Conservation (phyloP, 306 rosid species). For the Morella rubra region DNA sequence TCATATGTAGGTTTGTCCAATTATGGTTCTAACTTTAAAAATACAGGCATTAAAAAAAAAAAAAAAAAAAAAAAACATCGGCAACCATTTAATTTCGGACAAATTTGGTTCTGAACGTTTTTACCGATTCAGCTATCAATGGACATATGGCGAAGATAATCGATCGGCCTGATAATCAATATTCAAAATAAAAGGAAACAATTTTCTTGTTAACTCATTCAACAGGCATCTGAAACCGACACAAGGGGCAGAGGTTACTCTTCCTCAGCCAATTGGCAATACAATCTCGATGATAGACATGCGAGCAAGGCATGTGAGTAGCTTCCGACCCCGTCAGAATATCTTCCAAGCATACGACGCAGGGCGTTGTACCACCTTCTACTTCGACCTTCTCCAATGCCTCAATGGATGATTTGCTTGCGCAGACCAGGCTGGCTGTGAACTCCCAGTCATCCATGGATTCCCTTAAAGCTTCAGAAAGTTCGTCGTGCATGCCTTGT, state of each 20-base stretch:
- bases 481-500: background rate
- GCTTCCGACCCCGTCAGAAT: constrained; percentile 13
- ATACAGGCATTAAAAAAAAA: no score
- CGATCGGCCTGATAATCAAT: background rate
- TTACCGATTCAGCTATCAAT: background rate
- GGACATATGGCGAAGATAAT: background rate
- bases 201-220: background rate
- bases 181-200: background rate
- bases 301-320: constrained; percentile 13
- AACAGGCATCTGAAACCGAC: constrained; percentile 8
- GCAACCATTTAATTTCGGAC: no score
- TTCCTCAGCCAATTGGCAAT: constrained; percentile 3
- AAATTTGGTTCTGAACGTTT: background rate
- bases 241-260: constrained; percentile 2
- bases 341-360: constrained; percentile 17
- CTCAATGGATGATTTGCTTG: background rate
- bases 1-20: no score
- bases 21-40: no score
- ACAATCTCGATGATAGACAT: constrained; percentile 14
- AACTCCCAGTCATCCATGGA: no score
- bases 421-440: background rate
- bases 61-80: no score
- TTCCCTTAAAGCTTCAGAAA: background rate
- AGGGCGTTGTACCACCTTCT: background rate
- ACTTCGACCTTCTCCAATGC: constrained; percentile 11